Evolutionary conservation across 805 yeast species (phyloP).

Genomic region (Barnettozyma salicaria): DNA sequence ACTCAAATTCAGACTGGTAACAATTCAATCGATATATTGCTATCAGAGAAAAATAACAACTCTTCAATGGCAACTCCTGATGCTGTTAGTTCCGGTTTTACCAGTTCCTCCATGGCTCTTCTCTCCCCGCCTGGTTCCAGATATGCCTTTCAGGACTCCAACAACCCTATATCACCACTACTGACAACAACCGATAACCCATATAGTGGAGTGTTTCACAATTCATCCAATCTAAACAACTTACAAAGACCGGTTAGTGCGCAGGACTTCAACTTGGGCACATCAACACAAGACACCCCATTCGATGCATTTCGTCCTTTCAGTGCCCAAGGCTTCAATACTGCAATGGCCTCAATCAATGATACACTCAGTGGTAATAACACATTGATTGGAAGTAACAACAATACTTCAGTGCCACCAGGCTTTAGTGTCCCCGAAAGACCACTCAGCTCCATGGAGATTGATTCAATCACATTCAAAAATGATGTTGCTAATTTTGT

Average conservation of each 20-base stretch:
- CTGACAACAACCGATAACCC: conserved; percentile 18
- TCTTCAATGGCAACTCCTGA: conserved; percentile 2
- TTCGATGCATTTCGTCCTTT: conserved; percentile 20
- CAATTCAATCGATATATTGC: conserved; percentile 11
- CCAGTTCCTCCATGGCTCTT: conserved; percentile 24
- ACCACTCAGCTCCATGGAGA: conserved; percentile 27
- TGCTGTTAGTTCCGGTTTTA: neutral
- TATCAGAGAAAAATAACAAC: conserved; percentile 10
- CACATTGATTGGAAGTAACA: conserved; percentile 2
- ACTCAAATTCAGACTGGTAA: no score
- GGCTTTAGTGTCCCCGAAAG: conserved; percentile 21
- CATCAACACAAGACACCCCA: neutral
- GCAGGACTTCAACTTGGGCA: conserved; percentile 15
- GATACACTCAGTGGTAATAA: conserved; percentile 3
- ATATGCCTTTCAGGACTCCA: conserved; percentile 23
- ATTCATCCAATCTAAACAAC: neutral
- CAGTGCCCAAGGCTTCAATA: conserved; percentile 15
- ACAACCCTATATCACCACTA: conserved; percentile 23
- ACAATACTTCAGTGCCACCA: neutral
- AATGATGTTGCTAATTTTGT: conserved; percentile 46
- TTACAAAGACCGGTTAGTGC: conserved; percentile 25
- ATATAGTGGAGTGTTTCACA: conserved; percentile 14
- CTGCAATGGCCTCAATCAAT: conserved; percentile 6
- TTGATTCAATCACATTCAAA: conserved; percentile 35
- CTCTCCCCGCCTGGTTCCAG: conserved; percentile 36